Conservation (phyloP, 805 yeast species). For the Schizosaccharomyces osmophilus region DNA sequence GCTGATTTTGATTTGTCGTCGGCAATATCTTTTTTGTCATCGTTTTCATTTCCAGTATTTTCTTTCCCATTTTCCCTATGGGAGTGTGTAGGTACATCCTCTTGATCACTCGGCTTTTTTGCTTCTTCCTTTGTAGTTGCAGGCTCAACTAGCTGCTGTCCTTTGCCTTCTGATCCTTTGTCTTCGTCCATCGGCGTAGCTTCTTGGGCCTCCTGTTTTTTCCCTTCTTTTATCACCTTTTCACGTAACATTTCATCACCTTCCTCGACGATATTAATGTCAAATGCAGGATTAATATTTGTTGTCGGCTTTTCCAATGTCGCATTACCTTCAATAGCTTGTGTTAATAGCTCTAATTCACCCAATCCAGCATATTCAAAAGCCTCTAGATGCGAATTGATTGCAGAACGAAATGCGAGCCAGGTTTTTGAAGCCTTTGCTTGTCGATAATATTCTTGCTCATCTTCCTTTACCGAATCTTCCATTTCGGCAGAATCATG, state of each 20-base stretch:
- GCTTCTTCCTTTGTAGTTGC: neutral
- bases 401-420: neutral
- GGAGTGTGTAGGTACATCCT: neutral
- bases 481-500: neutral
- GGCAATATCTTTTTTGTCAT: neutral
- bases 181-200: neutral
- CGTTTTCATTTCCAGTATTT: neutral
- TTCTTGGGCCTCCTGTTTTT: neutral
- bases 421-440: neutral
- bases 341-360: neutral
- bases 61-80: neutral
- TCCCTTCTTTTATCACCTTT: neutral
- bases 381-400: neutral
- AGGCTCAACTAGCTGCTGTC: neutral
- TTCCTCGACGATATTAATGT: neutral
- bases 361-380: neutral
- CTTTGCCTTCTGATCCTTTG: neutral
- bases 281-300: neutral
- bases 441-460: neutral
- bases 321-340: neutral
- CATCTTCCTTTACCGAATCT: neutral
- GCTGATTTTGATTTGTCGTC: neutral
- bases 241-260: neutral
- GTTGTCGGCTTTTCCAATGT: neutral
- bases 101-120: neutral